A percentile compares a stretch with the other conserved stretches of the same genome.
These are phyloP conservation scores for Pythium pectinolyticum DNA, from an alignment of 352 stramenopile genomes.

Conservation along the genomic window DNA sequence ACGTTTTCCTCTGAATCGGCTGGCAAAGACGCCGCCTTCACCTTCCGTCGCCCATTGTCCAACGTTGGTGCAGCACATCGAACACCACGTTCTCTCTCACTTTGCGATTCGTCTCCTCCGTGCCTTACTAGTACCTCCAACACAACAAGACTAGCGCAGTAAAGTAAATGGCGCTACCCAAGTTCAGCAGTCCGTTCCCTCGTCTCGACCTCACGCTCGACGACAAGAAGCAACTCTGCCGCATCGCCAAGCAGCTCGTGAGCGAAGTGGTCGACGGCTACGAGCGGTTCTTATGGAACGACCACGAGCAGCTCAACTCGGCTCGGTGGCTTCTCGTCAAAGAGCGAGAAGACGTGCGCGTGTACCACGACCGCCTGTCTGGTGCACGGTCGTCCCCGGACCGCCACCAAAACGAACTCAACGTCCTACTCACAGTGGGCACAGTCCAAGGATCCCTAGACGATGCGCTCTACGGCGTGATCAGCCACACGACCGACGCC, in stretches of 20 bases:
- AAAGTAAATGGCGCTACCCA: constrained; percentile 21
- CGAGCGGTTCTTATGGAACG: constrained; percentile 47
- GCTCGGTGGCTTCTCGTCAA: constrained; percentile 52
- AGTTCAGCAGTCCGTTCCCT: constrained; percentile 56
- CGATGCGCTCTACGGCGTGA: constrained; percentile 58
- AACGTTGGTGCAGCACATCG: not conserved
- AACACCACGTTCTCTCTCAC: not conserved
- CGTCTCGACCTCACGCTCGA: constrained; percentile 45
- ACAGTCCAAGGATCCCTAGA: constrained; percentile 50
- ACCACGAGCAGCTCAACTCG: constrained; percentile 39
- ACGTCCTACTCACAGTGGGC: constrained; percentile 31
- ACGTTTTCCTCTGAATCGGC: not conserved
- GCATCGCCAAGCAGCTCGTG: constrained; percentile 49
- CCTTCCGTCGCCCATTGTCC: too few relatives aligned
- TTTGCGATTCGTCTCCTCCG: not conserved
- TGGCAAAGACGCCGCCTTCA: too few relatives aligned
- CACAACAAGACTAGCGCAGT: too few relatives aligned
- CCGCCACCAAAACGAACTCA: constrained; percentile 16
- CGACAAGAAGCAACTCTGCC: constrained; percentile 56
- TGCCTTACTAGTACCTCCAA: not conserved
- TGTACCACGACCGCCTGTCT: constrained; percentile 42
- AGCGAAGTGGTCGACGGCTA: constrained; percentile 50
- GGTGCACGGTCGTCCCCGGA: constrained; percentile 25
- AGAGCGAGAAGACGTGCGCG: constrained; percentile 44
- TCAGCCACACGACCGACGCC: constrained; percentile 40